Conservation (phyloP, 2,329 filamentous ascomycete genomes). For the Aureobasidium sp. region DNA sequence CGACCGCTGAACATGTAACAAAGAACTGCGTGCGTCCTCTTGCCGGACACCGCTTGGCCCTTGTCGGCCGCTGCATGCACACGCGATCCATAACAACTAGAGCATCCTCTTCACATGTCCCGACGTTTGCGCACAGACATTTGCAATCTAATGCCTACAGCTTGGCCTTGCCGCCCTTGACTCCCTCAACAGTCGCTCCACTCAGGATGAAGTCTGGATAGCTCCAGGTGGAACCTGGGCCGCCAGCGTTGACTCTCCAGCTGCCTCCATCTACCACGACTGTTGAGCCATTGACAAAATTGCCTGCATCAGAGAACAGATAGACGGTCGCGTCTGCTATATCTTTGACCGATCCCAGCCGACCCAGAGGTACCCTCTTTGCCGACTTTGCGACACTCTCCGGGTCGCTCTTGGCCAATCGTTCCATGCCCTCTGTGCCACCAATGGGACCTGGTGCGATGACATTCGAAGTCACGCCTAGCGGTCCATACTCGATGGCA, state of each 20-base stretch:
- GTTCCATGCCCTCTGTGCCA: constrained; percentile 61
- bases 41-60: no score
- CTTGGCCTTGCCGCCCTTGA: constrained; percentile 53
- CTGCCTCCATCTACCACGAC: constrained; percentile 59
- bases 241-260: constrained; percentile 39
- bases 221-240: constrained; percentile 34
- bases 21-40: neutral
- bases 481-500: constrained; percentile 82
- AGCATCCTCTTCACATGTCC: neutral
- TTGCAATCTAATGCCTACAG: constrained; percentile 29
- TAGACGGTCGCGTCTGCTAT: constrained; percentile 90
- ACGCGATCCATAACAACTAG: neutral
- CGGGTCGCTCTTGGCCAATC: constrained; percentile 33
- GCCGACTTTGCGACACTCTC: constrained; percentile 27
- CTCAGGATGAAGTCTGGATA: constrained; percentile 56
- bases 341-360: constrained; percentile 74
- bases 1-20: neutral
- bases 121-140: constrained; percentile 6
- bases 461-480: constrained; percentile 79
- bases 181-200: constrained; percentile 48
- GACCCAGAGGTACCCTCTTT: constrained; percentile 59
- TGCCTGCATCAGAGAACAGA: constrained; percentile 77
- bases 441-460: constrained; percentile 82
- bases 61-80: neutral
- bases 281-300: constrained; percentile 76